Evolutionary conservation across 2,329 filamentous ascomycete genomes (phyloP), one percentile per base, ranked within the genome.

Genomic region (Fonsecaea pedrosoi): DNA sequence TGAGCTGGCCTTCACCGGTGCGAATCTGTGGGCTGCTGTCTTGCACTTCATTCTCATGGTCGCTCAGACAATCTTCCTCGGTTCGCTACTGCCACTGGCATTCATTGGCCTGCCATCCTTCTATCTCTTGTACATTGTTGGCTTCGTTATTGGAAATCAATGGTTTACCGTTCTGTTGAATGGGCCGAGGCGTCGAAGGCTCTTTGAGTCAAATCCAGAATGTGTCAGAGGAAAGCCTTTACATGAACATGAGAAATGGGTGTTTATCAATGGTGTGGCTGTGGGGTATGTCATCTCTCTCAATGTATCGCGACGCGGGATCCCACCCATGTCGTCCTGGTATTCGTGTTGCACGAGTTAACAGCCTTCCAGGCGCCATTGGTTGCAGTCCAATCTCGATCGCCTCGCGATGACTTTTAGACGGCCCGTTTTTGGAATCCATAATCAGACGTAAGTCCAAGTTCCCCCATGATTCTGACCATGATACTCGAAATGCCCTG

Each of bases 211-310:
- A 10, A 54, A 69, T 62, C 54, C 61, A 9, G 34, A 54, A 30
- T 69, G 64, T 30, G 54, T 67, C 21, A n/a, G 57, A 25, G 64
- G 68, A 12, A 45, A 50, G 55, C 59, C 58, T 37, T 38, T 45
- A 32, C 67, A 66, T 58, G 61, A 55, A 12, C 58, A 60, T 53
- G 70, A 67, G 63, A 63, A 50, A 73, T 94, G 91, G 91, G 83
- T 94, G n/a, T 94, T 91, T 74, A 77, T 94, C 60, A 94, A 94
- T 73, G 91, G 91, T 0, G 87, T 93, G 34, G 86, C 72, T 10
- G 74, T 75, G 73, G 76, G 73, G 69, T 73, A 64, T 42, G 60
- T 62, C n/a, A 62, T 13, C 2, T 21, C 13, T 25, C 15, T 13
- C 25, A 2, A 21, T 7, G n/a, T 21, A 12, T 25, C 15, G 21